Percentiles rank a stretch among this genome's conserved stretches.
These are phyloP conservation scores for Salix exigua DNA, from an alignment of 345 rosid genomes.

Conservation along the genomic window DNA sequence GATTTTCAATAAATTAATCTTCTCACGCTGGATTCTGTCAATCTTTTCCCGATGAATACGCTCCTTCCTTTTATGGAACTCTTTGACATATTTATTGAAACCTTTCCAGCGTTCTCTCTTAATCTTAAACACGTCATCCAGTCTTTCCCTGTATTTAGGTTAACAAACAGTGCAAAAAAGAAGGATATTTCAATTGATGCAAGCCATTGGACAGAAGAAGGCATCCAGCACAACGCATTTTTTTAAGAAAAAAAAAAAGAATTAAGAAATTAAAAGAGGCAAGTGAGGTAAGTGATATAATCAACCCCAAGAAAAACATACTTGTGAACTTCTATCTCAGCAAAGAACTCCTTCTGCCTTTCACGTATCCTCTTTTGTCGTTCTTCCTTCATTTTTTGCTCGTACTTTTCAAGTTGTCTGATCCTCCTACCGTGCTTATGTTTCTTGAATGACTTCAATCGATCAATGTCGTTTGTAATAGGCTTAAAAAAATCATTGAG, in stretches of 20 bases:
- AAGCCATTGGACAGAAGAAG: not conserved
- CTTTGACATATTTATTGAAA: conserved; percentile 79
- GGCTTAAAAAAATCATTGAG: conserved; percentile 80
- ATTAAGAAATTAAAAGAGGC: conserved; percentile 6
- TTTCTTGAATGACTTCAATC: conserved; percentile 67
- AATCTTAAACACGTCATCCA: conserved; percentile 72
- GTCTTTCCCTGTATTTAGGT: conserved; percentile 62
- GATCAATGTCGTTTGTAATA: conserved; percentile 61
- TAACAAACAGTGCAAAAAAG: conserved; percentile 21
- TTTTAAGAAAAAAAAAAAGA: not conserved
- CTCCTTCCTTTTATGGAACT: conserved; percentile 89
- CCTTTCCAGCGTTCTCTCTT: conserved; percentile 91
- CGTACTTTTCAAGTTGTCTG: conserved; percentile 78
- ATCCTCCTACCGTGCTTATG: conserved; percentile 87
- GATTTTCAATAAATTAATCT: conserved; percentile 83
- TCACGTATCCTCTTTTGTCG: conserved; percentile 91
- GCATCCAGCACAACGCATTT: not conserved
- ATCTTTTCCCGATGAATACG: conserved; percentile 86
- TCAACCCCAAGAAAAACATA: conserved; percentile 24
- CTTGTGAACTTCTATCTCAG: conserved; percentile 91
- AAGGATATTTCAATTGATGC: not conserved
- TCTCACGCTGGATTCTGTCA: conserved; percentile 93
- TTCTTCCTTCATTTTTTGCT: conserved; percentile 91
- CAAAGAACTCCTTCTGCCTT: conserved; percentile 92
- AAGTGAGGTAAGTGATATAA: not conserved